Conservation (phyloP, 2,329 filamentous ascomycete genomes). For the Penicillium glabrum region DNA sequence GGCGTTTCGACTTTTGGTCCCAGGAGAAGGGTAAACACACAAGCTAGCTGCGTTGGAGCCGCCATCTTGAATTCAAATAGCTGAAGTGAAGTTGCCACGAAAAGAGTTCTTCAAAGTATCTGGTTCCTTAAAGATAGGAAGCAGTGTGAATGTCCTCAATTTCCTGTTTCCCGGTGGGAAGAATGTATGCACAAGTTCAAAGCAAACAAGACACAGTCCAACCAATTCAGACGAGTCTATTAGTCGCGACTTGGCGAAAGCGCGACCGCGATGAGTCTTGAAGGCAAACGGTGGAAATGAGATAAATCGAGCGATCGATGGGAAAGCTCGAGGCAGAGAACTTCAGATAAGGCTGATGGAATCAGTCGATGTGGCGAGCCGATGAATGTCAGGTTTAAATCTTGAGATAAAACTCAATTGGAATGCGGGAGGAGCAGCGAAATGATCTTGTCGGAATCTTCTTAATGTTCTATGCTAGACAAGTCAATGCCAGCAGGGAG, state of each 20-base stretch:
- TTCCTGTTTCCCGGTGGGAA: not conserved
- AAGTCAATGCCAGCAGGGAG: constrained; percentile 52
- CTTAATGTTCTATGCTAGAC: constrained; percentile 45
- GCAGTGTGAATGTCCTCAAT: not conserved
- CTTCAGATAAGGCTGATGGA: not conserved
- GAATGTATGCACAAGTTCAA: not conserved
- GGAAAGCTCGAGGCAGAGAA: not conserved
- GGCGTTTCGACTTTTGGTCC: not conserved
- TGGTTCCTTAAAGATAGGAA: not conserved
- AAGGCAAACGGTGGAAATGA: not conserved
- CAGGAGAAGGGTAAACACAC: constrained; percentile 44
- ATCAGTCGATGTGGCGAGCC: constrained; percentile 7
- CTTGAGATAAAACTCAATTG: constrained; percentile 16
- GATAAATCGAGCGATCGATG: not conserved
- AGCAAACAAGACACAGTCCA: constrained; percentile 1
- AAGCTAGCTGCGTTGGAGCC: constrained; percentile 90
- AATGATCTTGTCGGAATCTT: constrained; percentile 18
- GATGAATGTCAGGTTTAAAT: not conserved
- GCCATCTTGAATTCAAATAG: constrained; percentile 61
- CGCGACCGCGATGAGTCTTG: not conserved
- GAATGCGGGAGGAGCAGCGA: constrained; percentile 2
- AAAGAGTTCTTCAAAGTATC: constrained; percentile 8
- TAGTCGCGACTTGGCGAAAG: not conserved
- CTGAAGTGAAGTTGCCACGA: constrained; percentile 10
- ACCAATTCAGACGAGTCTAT: not conserved